A percentile compares a stretch with the other conserved stretches of the same genome.
These are phyloP conservation scores for Prototheca wickerhamii DNA, from an alignment of 163 green algal genomes.

Conservation along the genomic window DNA sequence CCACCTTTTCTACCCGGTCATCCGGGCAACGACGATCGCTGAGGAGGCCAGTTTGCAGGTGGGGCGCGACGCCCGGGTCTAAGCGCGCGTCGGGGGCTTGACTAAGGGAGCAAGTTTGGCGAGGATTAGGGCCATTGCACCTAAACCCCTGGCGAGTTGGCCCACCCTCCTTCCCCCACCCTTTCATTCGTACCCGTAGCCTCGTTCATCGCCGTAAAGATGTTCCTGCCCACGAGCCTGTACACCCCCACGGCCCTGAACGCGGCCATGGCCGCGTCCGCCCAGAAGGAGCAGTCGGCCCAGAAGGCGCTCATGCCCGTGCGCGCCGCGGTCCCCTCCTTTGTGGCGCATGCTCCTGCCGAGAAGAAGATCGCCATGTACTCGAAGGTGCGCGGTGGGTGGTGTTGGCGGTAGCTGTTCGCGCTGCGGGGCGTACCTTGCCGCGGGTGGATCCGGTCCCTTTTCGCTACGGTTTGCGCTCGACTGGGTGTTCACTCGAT, in stretches of 20 bases:
- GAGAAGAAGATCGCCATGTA: constrained; percentile 51
- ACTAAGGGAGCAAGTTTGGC: no score
- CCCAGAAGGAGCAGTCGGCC: constrained; percentile 12
- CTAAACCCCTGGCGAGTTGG: no score
- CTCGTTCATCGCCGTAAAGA: background rate
- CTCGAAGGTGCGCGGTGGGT: constrained; percentile 12
- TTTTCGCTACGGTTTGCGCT: background rate
- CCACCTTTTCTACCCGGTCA: no score
- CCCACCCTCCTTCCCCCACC: no score
- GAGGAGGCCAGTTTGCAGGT: no score
- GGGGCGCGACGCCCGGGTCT: no score
- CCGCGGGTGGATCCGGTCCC: background rate
- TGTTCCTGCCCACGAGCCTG: constrained; percentile 27
- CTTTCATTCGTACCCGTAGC: background rate
- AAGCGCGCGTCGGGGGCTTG: no score
- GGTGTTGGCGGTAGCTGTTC: background rate
- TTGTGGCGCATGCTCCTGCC: constrained; percentile 15
- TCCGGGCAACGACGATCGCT: no score
- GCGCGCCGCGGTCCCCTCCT: background rate
- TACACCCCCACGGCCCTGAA: constrained; percentile 16
- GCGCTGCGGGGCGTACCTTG: background rate
- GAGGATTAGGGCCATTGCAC: no score
- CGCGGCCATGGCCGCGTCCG: constrained; percentile 4
- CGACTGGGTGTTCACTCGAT: background rate
- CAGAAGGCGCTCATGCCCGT: constrained; percentile 2